phyloP scores from a whole-genome alignment of 2,329 filamentous ascomycete genomes.

The Tolypocladium amazonense region DNA sequence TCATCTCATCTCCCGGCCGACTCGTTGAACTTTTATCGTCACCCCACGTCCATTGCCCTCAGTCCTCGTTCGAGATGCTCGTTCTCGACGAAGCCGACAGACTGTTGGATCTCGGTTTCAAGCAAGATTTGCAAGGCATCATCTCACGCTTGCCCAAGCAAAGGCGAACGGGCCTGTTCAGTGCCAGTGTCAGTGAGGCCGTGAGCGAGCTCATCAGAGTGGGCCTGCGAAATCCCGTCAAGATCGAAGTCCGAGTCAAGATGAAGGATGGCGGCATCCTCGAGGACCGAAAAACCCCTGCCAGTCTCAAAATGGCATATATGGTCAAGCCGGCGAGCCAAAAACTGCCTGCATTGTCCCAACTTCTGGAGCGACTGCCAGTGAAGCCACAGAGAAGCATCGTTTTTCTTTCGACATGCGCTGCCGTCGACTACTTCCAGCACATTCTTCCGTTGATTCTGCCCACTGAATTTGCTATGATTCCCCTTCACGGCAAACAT shows the following conservation, averaged over 20 bases:
- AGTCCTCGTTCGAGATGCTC: slow-evolving; percentile 82
- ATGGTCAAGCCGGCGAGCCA: slow-evolving; percentile 63
- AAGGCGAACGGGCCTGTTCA: slow-evolving; percentile 84
- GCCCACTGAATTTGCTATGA: slow-evolving; percentile 54
- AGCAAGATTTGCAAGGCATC: slow-evolving; percentile 80
- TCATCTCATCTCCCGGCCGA: slow-evolving; percentile 85
- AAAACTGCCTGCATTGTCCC: slow-evolving; percentile 65
- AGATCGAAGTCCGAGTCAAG: slow-evolving; percentile 89
- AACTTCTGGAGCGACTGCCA: slow-evolving; percentile 59
- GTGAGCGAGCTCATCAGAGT: slow-evolving; percentile 88
- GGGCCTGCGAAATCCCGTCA: slow-evolving; percentile 86
- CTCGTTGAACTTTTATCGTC: slow-evolving; percentile 80
- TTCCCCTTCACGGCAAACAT: slow-evolving; percentile 88
- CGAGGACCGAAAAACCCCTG: slow-evolving; percentile 80
- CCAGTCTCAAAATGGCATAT: slow-evolving; percentile 88
- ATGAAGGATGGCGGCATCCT: slow-evolving; percentile 51
- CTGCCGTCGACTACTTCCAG: slow-evolving; percentile 89
- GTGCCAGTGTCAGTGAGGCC: slow-evolving; percentile 90
- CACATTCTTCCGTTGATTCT: slow-evolving; percentile 66
- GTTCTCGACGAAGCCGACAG: slow-evolving; percentile 93
- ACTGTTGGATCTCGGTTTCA: slow-evolving; percentile 86
- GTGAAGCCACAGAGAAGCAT: slow-evolving; percentile 75
- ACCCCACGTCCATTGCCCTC: slow-evolving; percentile 76
- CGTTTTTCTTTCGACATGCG: slow-evolving; percentile 87
- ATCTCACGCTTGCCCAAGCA: slow-evolving; percentile 82